Percentiles rank a stretch among this genome's conserved stretches.
phyloP scores from a whole-genome alignment of 1,284 basidiomycete species.

The Trametes hirsuta region DNA sequence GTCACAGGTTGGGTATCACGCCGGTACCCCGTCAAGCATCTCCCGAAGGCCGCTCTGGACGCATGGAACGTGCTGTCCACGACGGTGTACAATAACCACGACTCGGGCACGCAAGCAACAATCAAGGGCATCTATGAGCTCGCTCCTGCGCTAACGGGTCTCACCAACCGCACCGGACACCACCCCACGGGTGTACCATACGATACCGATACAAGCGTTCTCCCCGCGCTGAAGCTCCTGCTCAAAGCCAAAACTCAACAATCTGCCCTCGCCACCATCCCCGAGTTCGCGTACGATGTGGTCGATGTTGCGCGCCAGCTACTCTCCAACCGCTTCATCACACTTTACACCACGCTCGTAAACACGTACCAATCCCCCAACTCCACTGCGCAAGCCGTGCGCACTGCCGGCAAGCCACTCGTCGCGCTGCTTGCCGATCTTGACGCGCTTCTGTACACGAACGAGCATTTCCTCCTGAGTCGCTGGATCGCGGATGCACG shows the following conservation, averaged over 20 bases:
- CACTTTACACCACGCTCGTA: constrained; percentile 38
- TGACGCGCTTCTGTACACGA: constrained; percentile 41
- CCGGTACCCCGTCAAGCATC: constrained; percentile 37
- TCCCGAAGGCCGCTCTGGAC: constrained; percentile 33
- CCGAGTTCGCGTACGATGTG: constrained; percentile 46
- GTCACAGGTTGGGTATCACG: constrained; percentile 40
- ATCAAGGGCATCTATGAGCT: constrained; percentile 47
- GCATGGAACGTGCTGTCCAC: constrained; percentile 44
- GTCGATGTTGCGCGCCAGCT: constrained; percentile 47
- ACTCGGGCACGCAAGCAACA: constrained; percentile 39
- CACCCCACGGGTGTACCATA: constrained; percentile 43
- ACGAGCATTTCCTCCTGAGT: constrained; percentile 41
- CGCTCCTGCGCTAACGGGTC: constrained; percentile 37
- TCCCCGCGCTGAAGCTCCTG: constrained; percentile 41
- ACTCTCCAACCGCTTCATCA: constrained; percentile 44
- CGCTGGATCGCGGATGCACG: constrained; percentile 43
- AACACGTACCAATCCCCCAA: constrained; percentile 31
- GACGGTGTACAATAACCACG: constrained; percentile 44
- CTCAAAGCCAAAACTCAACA: constrained; percentile 33
- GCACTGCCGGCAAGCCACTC: constrained; percentile 32
- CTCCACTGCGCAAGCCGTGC: constrained; percentile 27
- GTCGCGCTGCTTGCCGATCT: constrained; percentile 40
- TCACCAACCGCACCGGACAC: constrained; percentile 39
- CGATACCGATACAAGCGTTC: constrained; percentile 41
- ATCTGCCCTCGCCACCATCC: constrained; percentile 27